Conservation (phyloP, 2,329 filamentous ascomycete species). For the Teratosphaeria destructans region DNA sequence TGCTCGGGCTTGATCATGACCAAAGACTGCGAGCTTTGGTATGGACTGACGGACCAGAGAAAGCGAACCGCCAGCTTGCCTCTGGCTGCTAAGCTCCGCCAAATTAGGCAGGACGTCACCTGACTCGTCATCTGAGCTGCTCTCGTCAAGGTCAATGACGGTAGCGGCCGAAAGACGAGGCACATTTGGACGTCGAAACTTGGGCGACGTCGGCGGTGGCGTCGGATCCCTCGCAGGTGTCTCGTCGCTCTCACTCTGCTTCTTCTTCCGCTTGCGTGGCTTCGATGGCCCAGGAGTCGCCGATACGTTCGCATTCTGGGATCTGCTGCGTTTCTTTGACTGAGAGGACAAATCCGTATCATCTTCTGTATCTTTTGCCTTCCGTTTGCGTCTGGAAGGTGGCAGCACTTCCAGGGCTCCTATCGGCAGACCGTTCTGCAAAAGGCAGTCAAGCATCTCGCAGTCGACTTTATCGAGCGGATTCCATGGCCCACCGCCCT, state of each 20-base stretch:
- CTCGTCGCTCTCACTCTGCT: background rate
- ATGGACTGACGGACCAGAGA: background rate
- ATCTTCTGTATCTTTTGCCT: background rate
- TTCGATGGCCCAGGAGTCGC: background rate
- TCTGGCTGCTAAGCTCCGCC: background rate
- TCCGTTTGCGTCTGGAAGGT: background rate
- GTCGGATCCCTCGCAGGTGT: background rate
- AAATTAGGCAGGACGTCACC: background rate
- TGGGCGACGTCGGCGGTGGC: background rate
- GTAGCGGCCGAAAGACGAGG: background rate
- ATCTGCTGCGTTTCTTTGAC: background rate
- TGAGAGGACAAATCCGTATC: background rate
- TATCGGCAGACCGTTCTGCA: slow-evolving; percentile 21
- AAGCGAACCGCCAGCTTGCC: background rate
- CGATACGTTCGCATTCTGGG: slow-evolving; percentile 1
- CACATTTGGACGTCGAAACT: background rate
- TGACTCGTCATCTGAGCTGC: background rate
- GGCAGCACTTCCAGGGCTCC: slow-evolving; percentile 1
- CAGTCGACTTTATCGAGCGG: slow-evolving; percentile 24
- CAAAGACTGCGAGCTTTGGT: background rate
- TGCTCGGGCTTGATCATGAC: background rate
- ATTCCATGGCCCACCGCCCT: slow-evolving; percentile 25
- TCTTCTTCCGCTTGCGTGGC: slow-evolving; percentile 1
- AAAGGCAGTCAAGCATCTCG: slow-evolving; percentile 27
- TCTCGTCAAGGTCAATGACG: background rate